Evolutionary conservation across 129 eudicot genomes (phyloP).

Genomic region (Flaveria linearis): DNA sequence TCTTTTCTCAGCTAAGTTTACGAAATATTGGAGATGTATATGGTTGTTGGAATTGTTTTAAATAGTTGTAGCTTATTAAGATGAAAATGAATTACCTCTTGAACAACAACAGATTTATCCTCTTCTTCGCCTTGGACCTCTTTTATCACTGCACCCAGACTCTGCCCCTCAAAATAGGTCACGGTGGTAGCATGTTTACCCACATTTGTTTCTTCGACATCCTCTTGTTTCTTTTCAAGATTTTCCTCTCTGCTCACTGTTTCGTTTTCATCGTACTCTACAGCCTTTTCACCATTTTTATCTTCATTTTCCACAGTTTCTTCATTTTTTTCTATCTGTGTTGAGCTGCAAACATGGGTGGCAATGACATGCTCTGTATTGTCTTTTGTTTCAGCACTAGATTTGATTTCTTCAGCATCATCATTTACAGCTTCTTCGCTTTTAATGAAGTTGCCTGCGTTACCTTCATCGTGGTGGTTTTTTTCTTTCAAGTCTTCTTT

Average conservation of each 20-base stretch:
- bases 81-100: constrained; percentile 28
- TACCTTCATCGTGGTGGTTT: not conserved
- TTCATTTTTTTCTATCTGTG: not conserved
- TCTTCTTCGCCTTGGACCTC: constrained; percentile 4
- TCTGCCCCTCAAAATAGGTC: constrained; percentile 14
- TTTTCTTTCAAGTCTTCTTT: constrained; percentile 1
- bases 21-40: not conserved
- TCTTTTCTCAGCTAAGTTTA: no score
- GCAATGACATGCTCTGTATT: constrained; percentile 11
- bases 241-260: constrained; percentile 12
- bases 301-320: not conserved
- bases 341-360: constrained; percentile 11
- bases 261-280: constrained; percentile 12
- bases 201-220: constrained; percentile 10
- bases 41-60: not conserved
- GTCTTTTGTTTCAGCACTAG: constrained; percentile 16
- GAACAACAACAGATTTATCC: constrained; percentile 12
- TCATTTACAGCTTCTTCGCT: constrained; percentile 11
- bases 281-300: constrained; percentile 14
- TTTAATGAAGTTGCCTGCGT: not conserved
- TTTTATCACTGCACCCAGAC: constrained; percentile 2
- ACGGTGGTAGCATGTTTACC: constrained; percentile 10
- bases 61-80: not conserved
- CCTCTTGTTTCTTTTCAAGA: constrained; percentile 18
- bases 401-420: constrained; percentile 31